A percentile compares a stretch with the other conserved stretches of the same genome.
Evolutionary conservation across 2,329 filamentous ascomycete genomes (phyloP).

Genomic region (Calycina herbarum): DNA sequence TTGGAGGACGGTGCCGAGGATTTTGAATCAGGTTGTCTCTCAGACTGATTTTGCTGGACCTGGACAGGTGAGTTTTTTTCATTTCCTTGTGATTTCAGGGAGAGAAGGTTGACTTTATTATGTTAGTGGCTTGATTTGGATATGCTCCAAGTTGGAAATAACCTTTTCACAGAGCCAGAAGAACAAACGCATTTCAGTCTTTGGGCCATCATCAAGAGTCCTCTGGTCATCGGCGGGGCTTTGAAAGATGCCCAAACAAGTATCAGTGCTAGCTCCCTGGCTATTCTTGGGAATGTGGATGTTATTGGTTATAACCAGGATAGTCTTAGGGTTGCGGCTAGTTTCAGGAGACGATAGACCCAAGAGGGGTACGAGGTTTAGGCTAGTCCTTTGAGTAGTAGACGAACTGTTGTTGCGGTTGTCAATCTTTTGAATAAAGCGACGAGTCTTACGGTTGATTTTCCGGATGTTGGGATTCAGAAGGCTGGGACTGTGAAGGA

Average conservation of each 20-base stretch:
- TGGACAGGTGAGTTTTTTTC: conserved; percentile 29
- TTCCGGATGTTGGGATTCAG: conserved; percentile 32
- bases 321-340: conserved; percentile 28
- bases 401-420: conserved; percentile 28
- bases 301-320: conserved; percentile 34
- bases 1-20: conserved; percentile 42
- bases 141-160: conserved; percentile 44
- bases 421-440: conserved; percentile 26
- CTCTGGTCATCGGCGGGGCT: conserved; percentile 30
- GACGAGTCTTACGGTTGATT: conserved; percentile 26
- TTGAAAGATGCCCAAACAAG: conserved; percentile 27
- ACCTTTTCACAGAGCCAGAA: conserved; percentile 39
- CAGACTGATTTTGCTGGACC: conserved; percentile 41
- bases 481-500: conserved; percentile 27
- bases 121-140: conserved; percentile 43
- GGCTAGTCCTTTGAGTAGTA: conserved; percentile 29
- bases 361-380: conserved; percentile 33
- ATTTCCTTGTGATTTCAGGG: background rate
- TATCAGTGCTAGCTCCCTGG: conserved; percentile 21
- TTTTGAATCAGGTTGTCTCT: conserved; percentile 44
- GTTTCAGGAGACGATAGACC: conserved; percentile 30
- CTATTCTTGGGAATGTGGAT: conserved; percentile 27
- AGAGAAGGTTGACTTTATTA: background rate
- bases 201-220: conserved; percentile 43
- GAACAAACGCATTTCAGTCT: conserved; percentile 45